Evolutionary conservation across 805 yeast species (phyloP).

Genomic region (Ogataea degrootiae): DNA sequence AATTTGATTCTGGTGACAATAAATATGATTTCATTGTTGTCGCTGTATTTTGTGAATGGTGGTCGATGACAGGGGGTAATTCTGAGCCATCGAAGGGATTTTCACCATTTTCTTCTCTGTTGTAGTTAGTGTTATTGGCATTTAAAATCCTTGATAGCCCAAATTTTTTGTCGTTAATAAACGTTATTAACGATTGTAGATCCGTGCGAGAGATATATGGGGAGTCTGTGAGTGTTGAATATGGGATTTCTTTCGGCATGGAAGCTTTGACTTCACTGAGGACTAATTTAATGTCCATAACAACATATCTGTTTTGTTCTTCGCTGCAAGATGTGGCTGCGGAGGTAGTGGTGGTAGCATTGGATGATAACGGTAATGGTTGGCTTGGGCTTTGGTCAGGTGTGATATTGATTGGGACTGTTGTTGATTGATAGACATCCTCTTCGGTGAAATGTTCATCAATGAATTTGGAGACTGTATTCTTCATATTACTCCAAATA

Average conservation of each 20-base stretch:
- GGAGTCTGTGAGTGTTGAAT: conserved; percentile 45
- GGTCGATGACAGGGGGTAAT: conserved; percentile 13
- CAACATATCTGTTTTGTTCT: conserved; percentile 46
- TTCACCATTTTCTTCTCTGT: conserved; percentile 11
- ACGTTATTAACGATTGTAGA: conserved; percentile 56
- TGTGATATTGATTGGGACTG: not conserved
- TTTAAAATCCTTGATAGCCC: conserved; percentile 21
- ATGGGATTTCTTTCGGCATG: conserved; percentile 44
- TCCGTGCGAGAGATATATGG: conserved; percentile 57
- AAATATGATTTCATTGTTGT: too few species aligned
- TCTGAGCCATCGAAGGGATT: conserved; percentile 28
- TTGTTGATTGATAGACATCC: not conserved
- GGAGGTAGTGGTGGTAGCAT: conserved; percentile 11
- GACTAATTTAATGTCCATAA: conserved; percentile 61
- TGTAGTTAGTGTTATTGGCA: not conserved
- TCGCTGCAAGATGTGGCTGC: conserved; percentile 13
- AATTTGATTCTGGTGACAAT: conserved; percentile 11
- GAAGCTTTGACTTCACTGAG: conserved; percentile 59
- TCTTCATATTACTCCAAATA: conserved; percentile 5
- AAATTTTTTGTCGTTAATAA: conserved; percentile 45
- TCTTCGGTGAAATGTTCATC: not conserved
- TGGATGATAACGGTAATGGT: not conserved
- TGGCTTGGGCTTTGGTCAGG: not conserved
- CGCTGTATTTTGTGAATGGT: conserved; percentile 5
- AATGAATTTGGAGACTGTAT: conserved; percentile 2